Evolutionary conservation across 805 yeast genomes (phyloP), one percentile per base, ranked within the genome.

Genomic region (Starmerella floris): DNA sequence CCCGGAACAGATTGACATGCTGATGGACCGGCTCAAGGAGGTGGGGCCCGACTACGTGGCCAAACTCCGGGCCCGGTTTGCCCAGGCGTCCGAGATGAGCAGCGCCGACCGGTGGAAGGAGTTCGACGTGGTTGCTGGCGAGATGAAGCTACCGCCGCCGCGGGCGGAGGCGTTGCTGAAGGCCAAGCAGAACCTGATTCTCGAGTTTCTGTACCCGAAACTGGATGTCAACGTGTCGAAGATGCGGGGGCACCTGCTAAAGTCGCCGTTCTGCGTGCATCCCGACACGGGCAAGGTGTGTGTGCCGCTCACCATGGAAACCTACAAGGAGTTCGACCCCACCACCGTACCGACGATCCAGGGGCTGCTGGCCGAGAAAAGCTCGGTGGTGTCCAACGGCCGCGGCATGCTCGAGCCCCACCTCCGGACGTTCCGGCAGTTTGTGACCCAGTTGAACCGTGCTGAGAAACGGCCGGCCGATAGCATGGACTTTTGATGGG

Each of bases 181-280:
- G 59, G 81, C 83, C 43, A 82, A 77, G 62, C 84, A 81, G 61
- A 95, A 87, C 53, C 69, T 84, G 44, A 77, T 88, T 20, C 62
- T 91, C 30, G 78, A 76, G 48, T 79, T 81, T 46, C 63, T 84
- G 66, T 88, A 88, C 61, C 98, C 98, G 34, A 72, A 95, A 55
- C 68, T 91, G 48, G 98, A 91, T 72, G 77, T 82, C 38, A 94
- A 87, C 61, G 98, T 91, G 28, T 81, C 97, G 6, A 73, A 79
- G 51, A 91, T 82, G 59, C 69, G 87, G 56, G 83, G 78, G 63
- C 98, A 91, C 66, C 76, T 91, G 62, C 71, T 91, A 54, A 91
- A 91, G 59, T 82, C 96, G 1, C 98, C 98, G 16, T 91, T 91
- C 60, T 88, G 97, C 65, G 77, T 91, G 34, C 98, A 91, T 60